Conservation (phyloP, 2,329 filamentous ascomycete species). For the Fusarium torreyae region DNA sequence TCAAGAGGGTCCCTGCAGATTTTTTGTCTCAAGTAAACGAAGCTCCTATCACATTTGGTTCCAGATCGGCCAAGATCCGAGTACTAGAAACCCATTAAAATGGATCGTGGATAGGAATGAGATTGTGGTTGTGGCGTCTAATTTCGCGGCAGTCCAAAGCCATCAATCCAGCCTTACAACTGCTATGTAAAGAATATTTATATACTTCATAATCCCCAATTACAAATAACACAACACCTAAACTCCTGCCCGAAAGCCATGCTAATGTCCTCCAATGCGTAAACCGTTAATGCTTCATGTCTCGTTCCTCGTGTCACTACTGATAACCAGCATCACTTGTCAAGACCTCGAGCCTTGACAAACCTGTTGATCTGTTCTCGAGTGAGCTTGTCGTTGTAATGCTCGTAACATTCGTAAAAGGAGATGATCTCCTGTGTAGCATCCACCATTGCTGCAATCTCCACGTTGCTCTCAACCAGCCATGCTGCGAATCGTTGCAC, state of each 20-base stretch:
- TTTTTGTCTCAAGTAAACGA: background rate
- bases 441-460: conserved; percentile 88
- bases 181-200: background rate
- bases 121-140: conserved; percentile 1
- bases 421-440: conserved; percentile 93
- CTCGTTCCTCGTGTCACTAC: conserved; percentile 42
- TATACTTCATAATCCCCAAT: background rate
- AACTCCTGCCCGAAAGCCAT: conserved; percentile 34
- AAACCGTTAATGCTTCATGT: conserved; percentile 38
- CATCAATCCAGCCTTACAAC: conserved; percentile 1
- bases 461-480: conserved; percentile 88
- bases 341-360: conserved; percentile 70
- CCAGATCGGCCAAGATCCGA: conserved; percentile 10
- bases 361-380: conserved; percentile 72
- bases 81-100: background rate
- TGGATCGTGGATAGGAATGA: no score
- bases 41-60: background rate
- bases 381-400: conserved; percentile 73
- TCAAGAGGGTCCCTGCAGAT: background rate
- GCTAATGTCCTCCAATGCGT: conserved; percentile 9
- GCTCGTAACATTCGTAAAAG: conserved; percentile 81
- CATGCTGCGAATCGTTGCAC: conserved; percentile 79
- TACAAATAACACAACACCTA: conserved; percentile 10
- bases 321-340: conserved; percentile 58
- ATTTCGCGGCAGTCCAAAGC: conserved; percentile 1